A percentile compares a stretch with the other conserved stretches of the same genome.
Evolutionary conservation across 2,329 filamentous ascomycete genomes (phyloP).

Genomic region (Exophiala sideris): DNA sequence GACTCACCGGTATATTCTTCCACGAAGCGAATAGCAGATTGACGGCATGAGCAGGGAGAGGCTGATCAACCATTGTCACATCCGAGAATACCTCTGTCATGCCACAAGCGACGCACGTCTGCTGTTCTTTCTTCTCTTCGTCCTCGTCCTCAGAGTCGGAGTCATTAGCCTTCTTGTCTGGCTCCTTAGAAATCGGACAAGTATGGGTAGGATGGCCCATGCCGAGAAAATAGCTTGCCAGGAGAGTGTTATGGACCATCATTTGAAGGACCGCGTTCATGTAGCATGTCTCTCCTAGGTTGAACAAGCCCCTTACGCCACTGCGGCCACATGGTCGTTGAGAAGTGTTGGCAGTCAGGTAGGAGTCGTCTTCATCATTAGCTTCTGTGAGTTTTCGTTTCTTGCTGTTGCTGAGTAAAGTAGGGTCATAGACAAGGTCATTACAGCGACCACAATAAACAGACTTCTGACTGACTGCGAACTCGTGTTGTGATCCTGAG

Average conservation of each 20-base stretch:
- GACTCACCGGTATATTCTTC: conserved; percentile 71
- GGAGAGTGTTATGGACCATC: conserved; percentile 86
- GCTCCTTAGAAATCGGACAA: conserved; percentile 53
- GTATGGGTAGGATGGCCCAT: conserved; percentile 80
- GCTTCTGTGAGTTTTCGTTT: conserved; percentile 39
- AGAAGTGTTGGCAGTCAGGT: conserved; percentile 26
- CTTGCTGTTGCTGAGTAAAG: conserved; percentile 24
- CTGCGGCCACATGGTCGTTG: conserved; percentile 77
- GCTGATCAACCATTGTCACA: conserved; percentile 60
- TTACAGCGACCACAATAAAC: conserved; percentile 27
- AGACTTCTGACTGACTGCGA: conserved; percentile 23
- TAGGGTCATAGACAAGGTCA: conserved; percentile 28
- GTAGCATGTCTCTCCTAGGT: conserved; percentile 97
- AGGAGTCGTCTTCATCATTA: conserved; percentile 58
- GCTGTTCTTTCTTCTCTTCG: conserved; percentile 26
- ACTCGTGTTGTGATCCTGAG: conserved; percentile 24
- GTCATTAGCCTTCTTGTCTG: conserved; percentile 27
- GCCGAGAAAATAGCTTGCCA: conserved; percentile 87
- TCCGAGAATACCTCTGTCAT: conserved; percentile 62
- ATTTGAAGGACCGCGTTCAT: conserved; percentile 95
- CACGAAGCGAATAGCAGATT: conserved; percentile 86
- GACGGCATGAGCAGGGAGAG: conserved; percentile 85
- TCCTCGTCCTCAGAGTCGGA: conserved; percentile 28
- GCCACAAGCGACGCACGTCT: conserved; percentile 58
- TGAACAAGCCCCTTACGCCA: conserved; percentile 88